Base-by-base conservation (phyloP, 2,329 filamentous ascomycete species). In the Diaporthe citri region DNA sequence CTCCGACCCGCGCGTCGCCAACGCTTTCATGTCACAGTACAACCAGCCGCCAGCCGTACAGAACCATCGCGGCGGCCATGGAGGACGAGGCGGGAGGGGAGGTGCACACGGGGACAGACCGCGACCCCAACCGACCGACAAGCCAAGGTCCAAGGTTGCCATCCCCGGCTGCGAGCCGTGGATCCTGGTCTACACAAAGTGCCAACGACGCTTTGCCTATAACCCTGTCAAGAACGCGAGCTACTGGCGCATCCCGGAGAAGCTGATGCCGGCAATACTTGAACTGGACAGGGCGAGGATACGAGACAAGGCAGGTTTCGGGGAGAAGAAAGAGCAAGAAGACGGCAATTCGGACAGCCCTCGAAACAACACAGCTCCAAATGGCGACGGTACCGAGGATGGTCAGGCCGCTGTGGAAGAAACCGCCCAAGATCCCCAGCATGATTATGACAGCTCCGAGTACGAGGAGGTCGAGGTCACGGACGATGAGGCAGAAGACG, bases 201-300 rank as follows among this genome's bases (percentile, higher is more conserved):
- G 96, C 77, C 94, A 95, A 31, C 89, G 97, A 74, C 90, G 96
- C 71, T 99, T 99, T 81, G 95, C 96, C 3, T 94, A 97, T 86
- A 98, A 99, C 79, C 90, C 92, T 0, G 89, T 90, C 72, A 98
- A 96, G 78, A 94, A 96, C 51, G 90, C 95, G 78, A 98, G 96
- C 83, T 95, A 95, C 83, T 99, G 97, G 97, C 95, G 95, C 80
- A 97, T 98, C 79, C 97, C 97, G 0, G 91, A 95, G 73, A 93
- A 97, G 82, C 88, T 99, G 48, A 93, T 96, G 89, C 92, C 93
- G 76, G 95, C 91, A 20, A 94, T 97, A 72, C 78, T 93, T 69
- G 89, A 91, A 77, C 86, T 95, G 73, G 95, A 98, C 83, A 91
- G 93, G 82, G 91, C 93, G 78, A 90, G 91, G 75, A 93, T 93